Conservation (phyloP, 768 basidiomycete genomes). For the Pleurotus djamor region DNA sequence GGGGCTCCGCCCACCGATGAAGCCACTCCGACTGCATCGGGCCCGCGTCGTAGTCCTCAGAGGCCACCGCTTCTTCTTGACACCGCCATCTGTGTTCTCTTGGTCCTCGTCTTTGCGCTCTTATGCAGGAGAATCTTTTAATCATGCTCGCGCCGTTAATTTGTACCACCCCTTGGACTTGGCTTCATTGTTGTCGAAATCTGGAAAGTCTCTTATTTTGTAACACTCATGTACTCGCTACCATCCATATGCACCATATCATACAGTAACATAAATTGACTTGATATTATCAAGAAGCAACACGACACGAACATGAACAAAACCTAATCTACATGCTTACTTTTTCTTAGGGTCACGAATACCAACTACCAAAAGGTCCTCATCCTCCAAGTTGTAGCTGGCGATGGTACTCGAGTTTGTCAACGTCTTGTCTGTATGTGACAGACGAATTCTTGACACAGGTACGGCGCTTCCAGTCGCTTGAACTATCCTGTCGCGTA, state of each 20-base stretch:
- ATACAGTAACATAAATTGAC: background rate
- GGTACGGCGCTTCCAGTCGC: conserved; percentile 77
- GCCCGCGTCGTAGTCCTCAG: conserved; percentile 14
- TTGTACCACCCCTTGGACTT: background rate
- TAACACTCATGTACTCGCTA: background rate
- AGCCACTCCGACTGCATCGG: background rate
- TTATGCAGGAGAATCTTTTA: conserved; percentile 59
- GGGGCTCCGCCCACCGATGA: background rate
- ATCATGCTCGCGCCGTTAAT: background rate
- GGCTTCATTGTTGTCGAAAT: conserved; percentile 7
- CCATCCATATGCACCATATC: background rate
- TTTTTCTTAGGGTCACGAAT: conserved; percentile 79
- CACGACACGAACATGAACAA: background rate
- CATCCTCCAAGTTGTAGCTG: conserved; percentile 87
- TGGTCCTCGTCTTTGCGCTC: conserved; percentile 67
- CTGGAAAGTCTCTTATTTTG: background rate
- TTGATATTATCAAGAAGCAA: background rate
- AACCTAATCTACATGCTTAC: conserved; percentile 23
- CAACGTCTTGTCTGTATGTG: conserved; percentile 81
- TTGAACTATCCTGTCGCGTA: conserved; percentile 86
- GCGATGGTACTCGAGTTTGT: conserved; percentile 86
- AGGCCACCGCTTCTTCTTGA: conserved; percentile 69
- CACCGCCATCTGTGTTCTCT: conserved; percentile 68
- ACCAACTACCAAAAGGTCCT: conserved; percentile 77
- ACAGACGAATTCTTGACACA: conserved; percentile 77